Evolutionary conservation across 169 alveolate species (phyloP).

Genomic region (Plasmodium blacklocki): DNA sequence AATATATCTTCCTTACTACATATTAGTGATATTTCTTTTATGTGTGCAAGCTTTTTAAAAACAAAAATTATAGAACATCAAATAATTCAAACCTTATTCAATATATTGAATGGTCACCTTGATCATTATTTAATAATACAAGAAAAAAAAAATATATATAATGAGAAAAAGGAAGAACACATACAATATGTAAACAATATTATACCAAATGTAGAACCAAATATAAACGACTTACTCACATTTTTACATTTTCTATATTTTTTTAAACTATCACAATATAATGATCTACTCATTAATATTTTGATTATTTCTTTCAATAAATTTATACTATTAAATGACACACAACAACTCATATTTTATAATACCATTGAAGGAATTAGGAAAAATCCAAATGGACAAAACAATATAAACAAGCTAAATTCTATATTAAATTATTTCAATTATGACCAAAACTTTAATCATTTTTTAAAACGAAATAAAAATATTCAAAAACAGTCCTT

Average conservation of each 20-base stretch:
- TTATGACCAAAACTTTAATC: slow-evolving; percentile 41
- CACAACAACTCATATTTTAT: slow-evolving; percentile 65
- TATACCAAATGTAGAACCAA: too few species aligned
- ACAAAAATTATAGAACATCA: slow-evolving; percentile 27
- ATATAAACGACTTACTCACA: slow-evolving; percentile 30
- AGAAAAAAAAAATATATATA: too few species aligned
- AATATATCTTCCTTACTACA: slow-evolving; percentile 18
- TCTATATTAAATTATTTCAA: slow-evolving; percentile 36
- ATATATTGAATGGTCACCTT: slow-evolving; percentile 7
- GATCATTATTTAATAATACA: not conserved
- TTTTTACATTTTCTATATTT: slow-evolving; percentile 44
- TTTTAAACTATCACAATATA: slow-evolving; percentile 17
- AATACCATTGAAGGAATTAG: slow-evolving; percentile 38
- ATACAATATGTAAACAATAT: too few species aligned
- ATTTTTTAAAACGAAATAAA: slow-evolving; percentile 37
- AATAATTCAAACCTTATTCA: slow-evolving; percentile 13
- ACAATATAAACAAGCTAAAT: too few species aligned
- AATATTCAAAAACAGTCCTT: slow-evolving; percentile 48
- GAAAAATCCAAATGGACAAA: not conserved
- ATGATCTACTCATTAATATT: slow-evolving; percentile 16
- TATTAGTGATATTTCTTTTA: slow-evolving; percentile 32
- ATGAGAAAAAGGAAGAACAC: too few species aligned
- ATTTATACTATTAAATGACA: slow-evolving; percentile 10
- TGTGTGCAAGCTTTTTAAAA: slow-evolving; percentile 50
- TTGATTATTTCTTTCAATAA: slow-evolving; percentile 29